Base-by-base conservation (phyloP, 441 rosid genomes). In the Populus hybrid region DNA sequence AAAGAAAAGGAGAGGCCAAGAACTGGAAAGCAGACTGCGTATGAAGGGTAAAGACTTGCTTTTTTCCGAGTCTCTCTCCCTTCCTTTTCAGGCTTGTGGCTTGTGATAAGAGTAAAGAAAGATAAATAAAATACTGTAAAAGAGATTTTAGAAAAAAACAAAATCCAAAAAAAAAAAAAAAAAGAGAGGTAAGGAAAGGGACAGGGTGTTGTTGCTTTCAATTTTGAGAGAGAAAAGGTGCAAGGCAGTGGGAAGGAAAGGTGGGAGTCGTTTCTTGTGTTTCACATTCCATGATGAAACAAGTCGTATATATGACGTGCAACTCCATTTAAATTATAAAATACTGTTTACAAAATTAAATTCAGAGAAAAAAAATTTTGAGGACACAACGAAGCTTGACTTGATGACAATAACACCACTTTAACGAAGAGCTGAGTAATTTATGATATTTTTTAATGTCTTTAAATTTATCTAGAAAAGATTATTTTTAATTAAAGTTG, bases 151-250 rank as follows among this genome's bases (percentile, higher is more conserved):
- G 36, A 26, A 11, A 42, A 68, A 68, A 59, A 71, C 7, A 53
- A 69, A 63, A 36, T 9, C 0, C 33, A 69, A 56, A 11, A n/a
- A 64, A 73, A 59, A 0, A 33, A 0, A 61, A 36, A 69, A 73
- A 77, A 82, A 77, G 85, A 83, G 85, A 75, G 87, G 86, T 81
- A 35, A 74, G 68, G 82, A 86, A 76, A 83, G 84, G 64, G 82
- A 86, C 84, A 86, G 80, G 73, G 86, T 77, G 82, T 66, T 9
- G 84, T 81, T 78, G 82, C 82, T 81, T 83, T 88, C 84, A 71
- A 68, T 77, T 78, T 82, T 81, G n/a, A 29, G 76, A 71, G 72
- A 61, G 69, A 31, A 31, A 74, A 23, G n/a, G 20, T 2, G 6
- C 31, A 24, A 33, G 26, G 65, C 11, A 36, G 20, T 26, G 31